Evolutionary conservation across 257 asterid species (phyloP).

Genomic region (Ajuga chamaepitys): DNA sequence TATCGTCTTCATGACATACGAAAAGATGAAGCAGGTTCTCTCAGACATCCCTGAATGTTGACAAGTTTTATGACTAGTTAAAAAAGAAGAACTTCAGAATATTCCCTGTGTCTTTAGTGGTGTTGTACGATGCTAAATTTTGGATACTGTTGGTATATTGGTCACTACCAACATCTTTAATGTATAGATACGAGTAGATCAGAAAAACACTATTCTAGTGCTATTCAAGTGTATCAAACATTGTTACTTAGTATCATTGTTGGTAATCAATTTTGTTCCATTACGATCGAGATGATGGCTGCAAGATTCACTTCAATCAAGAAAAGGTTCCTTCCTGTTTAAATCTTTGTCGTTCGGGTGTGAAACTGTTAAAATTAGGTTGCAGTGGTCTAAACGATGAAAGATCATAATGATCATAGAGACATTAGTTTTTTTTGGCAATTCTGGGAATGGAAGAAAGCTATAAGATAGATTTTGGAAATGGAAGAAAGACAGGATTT

Average conservation of each 20-base stretch:
- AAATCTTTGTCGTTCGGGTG: too few species aligned
- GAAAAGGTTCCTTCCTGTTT: too few species aligned
- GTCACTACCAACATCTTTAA: not conserved
- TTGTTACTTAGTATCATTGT: not conserved
- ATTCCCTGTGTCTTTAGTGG: not conserved
- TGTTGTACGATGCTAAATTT: not conserved
- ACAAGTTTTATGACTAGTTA: not conserved
- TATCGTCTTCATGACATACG: slow-evolving; percentile 80
- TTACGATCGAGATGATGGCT: too few species aligned
- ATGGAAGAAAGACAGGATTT: too few species aligned
- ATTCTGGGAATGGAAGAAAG: too few species aligned
- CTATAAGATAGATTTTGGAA: too few species aligned
- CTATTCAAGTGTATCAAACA: slow-evolving; percentile 16
- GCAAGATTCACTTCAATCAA: too few species aligned
- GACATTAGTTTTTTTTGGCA: too few species aligned
- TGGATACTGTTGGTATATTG: not conserved
- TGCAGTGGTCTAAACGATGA: too few species aligned
- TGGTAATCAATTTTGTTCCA: too few species aligned
- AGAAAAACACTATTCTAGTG: not conserved
- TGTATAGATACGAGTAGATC: slow-evolving; percentile 9
- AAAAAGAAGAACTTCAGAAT: not conserved
- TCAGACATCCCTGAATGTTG: slow-evolving; percentile 39
- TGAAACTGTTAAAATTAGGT: too few species aligned
- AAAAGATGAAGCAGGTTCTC: slow-evolving; percentile 62
- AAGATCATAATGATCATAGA: too few species aligned